Evolutionary conservation across 2,329 filamentous ascomycete genomes (phyloP), one percentile per base, ranked within the genome.

Genomic region (Dichotomopilus funicola): DNA sequence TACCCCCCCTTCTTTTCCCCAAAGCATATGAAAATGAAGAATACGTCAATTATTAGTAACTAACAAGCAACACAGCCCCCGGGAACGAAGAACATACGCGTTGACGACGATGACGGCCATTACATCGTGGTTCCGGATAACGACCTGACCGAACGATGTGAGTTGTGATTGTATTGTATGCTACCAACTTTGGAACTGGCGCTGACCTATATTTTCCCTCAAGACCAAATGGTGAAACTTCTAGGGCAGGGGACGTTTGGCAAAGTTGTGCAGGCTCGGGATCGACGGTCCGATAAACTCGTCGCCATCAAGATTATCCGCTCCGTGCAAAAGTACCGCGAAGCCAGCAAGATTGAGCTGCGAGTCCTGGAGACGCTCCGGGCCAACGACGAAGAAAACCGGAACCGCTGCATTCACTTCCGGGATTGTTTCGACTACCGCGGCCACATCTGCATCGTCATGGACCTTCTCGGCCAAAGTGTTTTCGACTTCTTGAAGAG

Each of bases 281-380:
- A 99, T 69, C 83, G 83, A 58, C 81, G 82, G 65, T 85, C 85
- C 60, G 86, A 86, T 63, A 89, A 91, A 69, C 69, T 78, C 5
- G 95, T 95, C 41, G 94, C 94, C 37, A 90, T 99, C 72, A 99
- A 99, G 72, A 95, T 99, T 70, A 97, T 99, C 62, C 87, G 94
- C 63, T 96, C 94, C 1, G 94, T 99, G 10, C 94, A 96, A 68
- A 99, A 99, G 70, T 99, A 99, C 68, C 87, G 94, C 47, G 94
- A 99, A 73, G 94, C 94, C 38, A 95, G 89, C 7, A 84, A 91
- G 61, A 99, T 99, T 65, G 94, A 99, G 70, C 77, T 99, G 38
- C 84, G 94, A 58, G 94, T 99, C 4, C 76, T 99, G 10, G 91
- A 91, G 56, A 99, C 94, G 0, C 77, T 99, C 47, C 88, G 91